Percentiles rank a stretch among this genome's conserved stretches.
These are phyloP conservation scores for Handroanthus guayacan DNA, from an alignment of 257 asterid species.

Conservation along the genomic window DNA sequence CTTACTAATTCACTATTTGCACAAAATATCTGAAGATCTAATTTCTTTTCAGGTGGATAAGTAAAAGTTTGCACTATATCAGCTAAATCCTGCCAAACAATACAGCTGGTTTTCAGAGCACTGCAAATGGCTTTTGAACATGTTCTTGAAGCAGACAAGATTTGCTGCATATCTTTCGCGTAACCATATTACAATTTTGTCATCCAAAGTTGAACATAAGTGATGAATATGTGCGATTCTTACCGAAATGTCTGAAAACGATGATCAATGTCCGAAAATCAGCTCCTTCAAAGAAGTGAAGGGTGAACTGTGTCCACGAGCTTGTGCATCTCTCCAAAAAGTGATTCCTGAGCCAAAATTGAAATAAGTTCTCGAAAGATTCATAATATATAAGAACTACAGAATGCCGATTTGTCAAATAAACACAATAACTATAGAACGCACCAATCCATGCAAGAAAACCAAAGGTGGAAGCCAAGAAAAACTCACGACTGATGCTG, in stretches of 20 bases:
- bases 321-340: slow-evolving; percentile 71
- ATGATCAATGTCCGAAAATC: slow-evolving; percentile 48
- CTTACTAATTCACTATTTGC: too few relatives aligned
- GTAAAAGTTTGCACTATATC: too few relatives aligned
- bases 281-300: slow-evolving; percentile 67
- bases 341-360: slow-evolving; percentile 51
- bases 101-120: too few relatives aligned
- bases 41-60: too few relatives aligned
- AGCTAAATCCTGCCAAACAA: too few relatives aligned
- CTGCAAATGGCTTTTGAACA: neutral
- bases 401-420: neutral
- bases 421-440: neutral
- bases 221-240: too few relatives aligned
- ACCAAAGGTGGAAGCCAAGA: slow-evolving; percentile 63
- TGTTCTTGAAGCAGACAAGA: neutral
- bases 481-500: slow-evolving; percentile 65
- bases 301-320: slow-evolving; percentile 62
- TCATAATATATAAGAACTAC: neutral
- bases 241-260: neutral
- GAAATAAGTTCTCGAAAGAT: neutral
- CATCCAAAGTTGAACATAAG: neutral
- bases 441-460: slow-evolving; percentile 65
- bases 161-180: neutral
- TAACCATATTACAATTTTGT: neutral
- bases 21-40: too few relatives aligned